phyloP scores from a whole-genome alignment of 192 early-diverging fungal genomes.

The Entomortierella parvispora region DNA sequence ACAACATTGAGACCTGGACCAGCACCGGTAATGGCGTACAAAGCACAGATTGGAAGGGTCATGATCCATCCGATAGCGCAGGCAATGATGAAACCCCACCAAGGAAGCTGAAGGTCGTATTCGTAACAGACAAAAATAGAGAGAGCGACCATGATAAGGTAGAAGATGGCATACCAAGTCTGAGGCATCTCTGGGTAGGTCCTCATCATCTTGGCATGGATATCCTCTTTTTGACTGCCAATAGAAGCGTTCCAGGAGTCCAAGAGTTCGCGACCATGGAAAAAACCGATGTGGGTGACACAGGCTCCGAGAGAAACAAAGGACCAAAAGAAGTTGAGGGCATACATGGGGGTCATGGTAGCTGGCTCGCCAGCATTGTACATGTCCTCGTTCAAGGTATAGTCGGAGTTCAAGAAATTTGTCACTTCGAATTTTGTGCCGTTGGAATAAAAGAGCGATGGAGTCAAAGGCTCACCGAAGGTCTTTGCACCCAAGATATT shows the following conservation, averaged over 20 bases:
- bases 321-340: conserved; percentile 54
- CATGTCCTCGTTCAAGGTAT: conserved; percentile 27
- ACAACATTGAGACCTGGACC: conserved; percentile 60
- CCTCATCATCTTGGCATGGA: conserved; percentile 73
- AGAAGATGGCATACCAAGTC: conserved; percentile 57
- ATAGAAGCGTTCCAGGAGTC: conserved; percentile 34
- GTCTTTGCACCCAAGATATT: conserved; percentile 39
- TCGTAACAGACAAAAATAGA: conserved; percentile 37
- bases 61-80: conserved; percentile 42
- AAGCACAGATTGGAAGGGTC: conserved; percentile 66
- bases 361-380: conserved; percentile 52
- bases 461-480: not conserved
- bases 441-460: conserved; percentile 1
- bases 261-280: conserved; percentile 65
- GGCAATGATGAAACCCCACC: conserved; percentile 55
- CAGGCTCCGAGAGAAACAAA: conserved; percentile 62
- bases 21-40: conserved; percentile 60
- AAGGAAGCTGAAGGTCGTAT: conserved; percentile 51
- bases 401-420: conserved; percentile 49
- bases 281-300: conserved; percentile 64
- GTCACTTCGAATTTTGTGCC: not conserved
- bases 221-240: conserved; percentile 19
- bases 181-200: conserved; percentile 62
- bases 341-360: conserved; percentile 47
- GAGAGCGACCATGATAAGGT: conserved; percentile 42